Conservation (phyloP, 2,329 filamentous ascomycete genomes). For the Fusarium lateritium region DNA sequence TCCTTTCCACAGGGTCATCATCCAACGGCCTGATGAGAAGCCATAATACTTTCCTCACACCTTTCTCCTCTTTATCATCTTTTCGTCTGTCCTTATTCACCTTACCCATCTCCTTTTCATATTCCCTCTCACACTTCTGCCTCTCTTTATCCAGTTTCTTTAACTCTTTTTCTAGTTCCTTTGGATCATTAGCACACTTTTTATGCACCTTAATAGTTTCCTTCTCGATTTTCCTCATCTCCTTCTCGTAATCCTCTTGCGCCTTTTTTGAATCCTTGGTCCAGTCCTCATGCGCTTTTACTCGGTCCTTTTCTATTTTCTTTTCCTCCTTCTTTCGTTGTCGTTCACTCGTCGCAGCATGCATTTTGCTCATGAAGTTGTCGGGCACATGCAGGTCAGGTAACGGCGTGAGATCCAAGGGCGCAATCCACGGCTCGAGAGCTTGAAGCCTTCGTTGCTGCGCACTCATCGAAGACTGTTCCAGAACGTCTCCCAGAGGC, state of each 20-base stretch:
- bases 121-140: background rate
- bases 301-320: background rate
- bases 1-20: background rate
- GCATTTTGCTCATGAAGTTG: slow-evolving; percentile 2
- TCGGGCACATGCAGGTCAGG: background rate
- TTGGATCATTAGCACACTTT: background rate
- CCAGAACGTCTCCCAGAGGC: background rate
- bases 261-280: background rate
- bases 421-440: background rate
- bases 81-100: background rate
- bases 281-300: background rate
- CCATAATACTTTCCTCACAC: background rate
- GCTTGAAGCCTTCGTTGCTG: slow-evolving; percentile 1
- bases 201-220: background rate
- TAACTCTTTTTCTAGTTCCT: background rate
- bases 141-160: background rate
- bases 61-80: slow-evolving; percentile 8
- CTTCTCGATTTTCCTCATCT: background rate
- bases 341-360: background rate
- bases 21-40: background rate
- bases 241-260: background rate
- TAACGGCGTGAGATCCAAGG: background rate
- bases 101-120: background rate
- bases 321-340: slow-evolving; percentile 1
- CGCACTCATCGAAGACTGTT: background rate